Evolutionary conservation across 1,139 yeast species (phyloP).

Genomic region (Zygoascus meyerae): DNA sequence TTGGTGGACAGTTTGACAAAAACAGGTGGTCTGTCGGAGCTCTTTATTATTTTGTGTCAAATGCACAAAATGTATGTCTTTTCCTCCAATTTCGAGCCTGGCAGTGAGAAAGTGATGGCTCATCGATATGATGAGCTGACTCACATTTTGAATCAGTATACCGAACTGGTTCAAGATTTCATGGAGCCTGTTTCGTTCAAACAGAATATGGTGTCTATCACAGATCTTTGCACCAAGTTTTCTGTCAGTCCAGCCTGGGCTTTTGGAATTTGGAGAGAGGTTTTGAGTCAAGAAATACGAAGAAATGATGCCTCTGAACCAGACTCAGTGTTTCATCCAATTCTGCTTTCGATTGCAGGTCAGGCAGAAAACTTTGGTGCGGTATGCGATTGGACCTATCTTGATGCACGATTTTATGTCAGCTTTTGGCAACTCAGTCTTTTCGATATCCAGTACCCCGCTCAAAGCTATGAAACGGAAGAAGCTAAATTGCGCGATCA

Average conservation of each 20-base stretch:
- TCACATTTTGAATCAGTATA: conserved; percentile 58
- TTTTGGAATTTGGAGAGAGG: conserved; percentile 71
- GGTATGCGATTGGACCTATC: conserved; percentile 33
- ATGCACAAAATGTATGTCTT: conserved; percentile 35
- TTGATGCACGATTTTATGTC: conserved; percentile 47
- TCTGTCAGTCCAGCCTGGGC: conserved; percentile 62
- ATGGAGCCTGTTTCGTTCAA: conserved; percentile 37
- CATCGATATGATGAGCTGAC: conserved; percentile 67
- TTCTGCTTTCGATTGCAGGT: conserved; percentile 24
- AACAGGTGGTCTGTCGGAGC: conserved; percentile 50
- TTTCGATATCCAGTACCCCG: conserved; percentile 64
- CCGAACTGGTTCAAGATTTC: conserved; percentile 54
- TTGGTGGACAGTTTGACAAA: conserved; percentile 47
- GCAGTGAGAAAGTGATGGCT: conserved; percentile 68
- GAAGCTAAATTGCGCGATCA: conserved; percentile 26
- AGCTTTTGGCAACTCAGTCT: conserved; percentile 72
- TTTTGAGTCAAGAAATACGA: conserved; percentile 33
- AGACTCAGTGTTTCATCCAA: conserved; percentile 21
- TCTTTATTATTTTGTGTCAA: conserved; percentile 58
- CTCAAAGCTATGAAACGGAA: conserved; percentile 48
- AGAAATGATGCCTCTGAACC: conserved; percentile 18
- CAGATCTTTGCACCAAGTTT: conserved; percentile 44
- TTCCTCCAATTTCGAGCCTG: conserved; percentile 26
- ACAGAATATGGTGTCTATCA: conserved; percentile 41
- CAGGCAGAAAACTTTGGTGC: conserved; percentile 22